These are phyloP conservation scores for Fusarium tanahbumbuense DNA, from an alignment of 2,329 filamentous ascomycete species.

Conservation along the genomic window DNA sequence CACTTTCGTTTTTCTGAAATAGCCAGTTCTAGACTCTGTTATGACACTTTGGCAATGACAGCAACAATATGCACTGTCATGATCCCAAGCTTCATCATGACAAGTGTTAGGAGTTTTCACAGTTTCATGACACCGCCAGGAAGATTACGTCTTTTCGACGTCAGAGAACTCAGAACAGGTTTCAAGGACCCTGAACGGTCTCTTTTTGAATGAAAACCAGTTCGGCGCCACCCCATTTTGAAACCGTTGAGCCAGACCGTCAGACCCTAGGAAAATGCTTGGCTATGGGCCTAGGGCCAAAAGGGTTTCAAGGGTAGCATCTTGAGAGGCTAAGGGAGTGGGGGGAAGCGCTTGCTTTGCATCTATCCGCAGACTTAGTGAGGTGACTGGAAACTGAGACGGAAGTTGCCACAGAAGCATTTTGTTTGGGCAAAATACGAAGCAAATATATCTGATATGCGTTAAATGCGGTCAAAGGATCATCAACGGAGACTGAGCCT, in stretches of 20 bases:
- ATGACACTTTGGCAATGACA: background rate
- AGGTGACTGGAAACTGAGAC: background rate
- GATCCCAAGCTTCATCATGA: background rate
- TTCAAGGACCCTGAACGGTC: conserved; percentile 15
- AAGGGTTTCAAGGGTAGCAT: conserved; percentile 11
- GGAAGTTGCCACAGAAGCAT: background rate
- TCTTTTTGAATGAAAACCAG: conserved; percentile 5
- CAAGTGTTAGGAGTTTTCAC: background rate
- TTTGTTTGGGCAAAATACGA: background rate
- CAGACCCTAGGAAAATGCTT: conserved; percentile 6
- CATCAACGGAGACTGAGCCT: background rate
- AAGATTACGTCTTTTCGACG: conserved; percentile 33
- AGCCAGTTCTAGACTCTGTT: background rate
- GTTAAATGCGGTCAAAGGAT: background rate
- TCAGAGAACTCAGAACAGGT: conserved; percentile 17
- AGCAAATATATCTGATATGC: background rate
- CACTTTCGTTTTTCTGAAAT: conserved; percentile 1
- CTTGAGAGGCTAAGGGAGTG: background rate
- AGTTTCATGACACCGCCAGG: background rate
- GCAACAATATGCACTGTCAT: background rate
- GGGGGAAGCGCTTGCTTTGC: background rate
- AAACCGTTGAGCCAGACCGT: conserved; percentile 4
- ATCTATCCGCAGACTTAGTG: background rate
- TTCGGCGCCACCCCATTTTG: conserved; percentile 9
- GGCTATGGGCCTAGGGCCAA: conserved; percentile 7